Conservation (phyloP, 345 rosid species). For the Acer saccharum region DNA sequence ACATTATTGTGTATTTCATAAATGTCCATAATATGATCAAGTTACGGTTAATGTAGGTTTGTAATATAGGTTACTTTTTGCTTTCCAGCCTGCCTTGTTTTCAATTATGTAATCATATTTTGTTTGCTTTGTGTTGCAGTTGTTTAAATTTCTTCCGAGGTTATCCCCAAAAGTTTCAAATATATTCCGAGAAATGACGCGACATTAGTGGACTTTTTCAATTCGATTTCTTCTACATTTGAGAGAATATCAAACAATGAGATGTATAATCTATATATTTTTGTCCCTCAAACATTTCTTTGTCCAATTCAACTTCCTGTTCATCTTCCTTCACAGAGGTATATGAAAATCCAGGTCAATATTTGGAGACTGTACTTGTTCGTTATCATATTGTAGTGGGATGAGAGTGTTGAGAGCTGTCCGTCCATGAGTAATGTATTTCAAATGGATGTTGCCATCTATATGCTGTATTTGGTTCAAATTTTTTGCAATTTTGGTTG, state of each 20-base stretch:
- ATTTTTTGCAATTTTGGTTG: no score
- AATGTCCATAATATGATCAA: background rate
- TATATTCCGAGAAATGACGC: constrained; percentile 78
- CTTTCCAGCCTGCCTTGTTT: background rate
- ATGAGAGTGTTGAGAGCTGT: background rate
- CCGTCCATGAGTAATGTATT: background rate
- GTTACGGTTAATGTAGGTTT: background rate
- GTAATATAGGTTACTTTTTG: background rate
- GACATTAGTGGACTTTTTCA: constrained; percentile 51
- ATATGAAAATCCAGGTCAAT: background rate
- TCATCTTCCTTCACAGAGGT: background rate
- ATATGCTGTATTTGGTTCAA: no score
- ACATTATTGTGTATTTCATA: background rate
- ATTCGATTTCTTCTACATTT: background rate
- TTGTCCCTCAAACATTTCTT: background rate
- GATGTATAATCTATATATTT: background rate
- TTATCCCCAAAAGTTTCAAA: constrained; percentile 75
- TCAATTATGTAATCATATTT: background rate
- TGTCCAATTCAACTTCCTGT: background rate
- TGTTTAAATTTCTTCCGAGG: constrained; percentile 85
- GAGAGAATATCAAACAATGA: background rate
- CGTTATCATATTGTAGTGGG: background rate
- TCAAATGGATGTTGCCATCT: no score
- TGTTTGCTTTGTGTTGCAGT: constrained; percentile 40
- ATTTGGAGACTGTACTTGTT: background rate